Conservation (phyloP, 2,329 filamentous ascomycete species). For the Moelleriella libera region DNA sequence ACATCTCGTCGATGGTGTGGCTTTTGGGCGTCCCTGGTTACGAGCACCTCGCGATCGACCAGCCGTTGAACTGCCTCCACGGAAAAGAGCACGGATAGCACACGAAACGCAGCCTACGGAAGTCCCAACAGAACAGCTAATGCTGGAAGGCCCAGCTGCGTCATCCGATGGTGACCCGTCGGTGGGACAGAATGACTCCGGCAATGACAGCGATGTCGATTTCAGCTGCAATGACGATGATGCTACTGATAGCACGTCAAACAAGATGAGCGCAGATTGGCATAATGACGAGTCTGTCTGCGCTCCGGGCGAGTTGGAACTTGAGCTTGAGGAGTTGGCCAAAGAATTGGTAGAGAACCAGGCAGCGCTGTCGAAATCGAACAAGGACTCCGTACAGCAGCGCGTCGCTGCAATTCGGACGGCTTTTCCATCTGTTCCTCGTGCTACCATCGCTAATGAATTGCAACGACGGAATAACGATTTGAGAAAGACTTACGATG, state of each 20-base stretch:
- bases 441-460: slow-evolving; percentile 19
- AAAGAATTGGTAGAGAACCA: background rate
- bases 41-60: slow-evolving; percentile 47
- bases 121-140: slow-evolving; percentile 11
- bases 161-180: slow-evolving; percentile 17
- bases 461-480: slow-evolving; percentile 19
- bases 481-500: slow-evolving; percentile 21
- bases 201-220: background rate
- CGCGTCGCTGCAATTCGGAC: slow-evolving; percentile 1
- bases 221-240: slow-evolving; percentile 5
- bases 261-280: too few relatives aligned
- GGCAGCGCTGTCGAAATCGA: background rate
- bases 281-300: too few relatives aligned
- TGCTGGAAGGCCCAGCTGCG: slow-evolving; percentile 18
- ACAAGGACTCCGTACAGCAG: background rate
- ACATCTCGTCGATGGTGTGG: slow-evolving; percentile 72
- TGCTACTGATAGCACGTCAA: background rate
- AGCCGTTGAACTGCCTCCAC: slow-evolving; percentile 54
- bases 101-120: slow-evolving; percentile 17
- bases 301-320: too few relatives aligned
- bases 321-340: background rate
- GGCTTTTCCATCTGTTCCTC: slow-evolving; percentile 27
- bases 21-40: slow-evolving; percentile 65
- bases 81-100: slow-evolving; percentile 48
- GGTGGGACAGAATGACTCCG: background rate